Conservation (phyloP, 78 protist genomes). For the slime mould (Dictyostelium discoideum) region DNA sequence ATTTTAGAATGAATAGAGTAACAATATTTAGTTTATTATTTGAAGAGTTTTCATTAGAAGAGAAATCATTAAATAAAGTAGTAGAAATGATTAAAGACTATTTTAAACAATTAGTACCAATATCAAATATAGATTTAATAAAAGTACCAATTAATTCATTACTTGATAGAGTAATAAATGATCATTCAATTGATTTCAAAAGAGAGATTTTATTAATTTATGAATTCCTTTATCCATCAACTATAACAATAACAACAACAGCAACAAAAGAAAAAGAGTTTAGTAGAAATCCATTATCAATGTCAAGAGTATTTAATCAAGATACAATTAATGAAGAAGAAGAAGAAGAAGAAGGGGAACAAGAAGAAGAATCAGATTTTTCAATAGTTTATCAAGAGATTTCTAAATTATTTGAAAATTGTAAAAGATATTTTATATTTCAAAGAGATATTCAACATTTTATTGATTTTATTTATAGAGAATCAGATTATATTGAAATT, state of each 20-base stretch:
- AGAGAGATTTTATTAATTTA: background rate
- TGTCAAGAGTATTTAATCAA: background rate
- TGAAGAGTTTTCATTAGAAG: slow-evolving; percentile 7
- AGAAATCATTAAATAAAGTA: background rate
- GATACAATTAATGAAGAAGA: too few species aligned
- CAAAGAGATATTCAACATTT: slow-evolving; percentile 7
- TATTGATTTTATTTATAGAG: background rate
- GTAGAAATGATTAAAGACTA: background rate
- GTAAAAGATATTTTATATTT: background rate
- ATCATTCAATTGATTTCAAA: slow-evolving; percentile 26
- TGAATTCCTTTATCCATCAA: background rate
- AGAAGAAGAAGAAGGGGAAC: too few species aligned
- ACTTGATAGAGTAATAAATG: background rate
- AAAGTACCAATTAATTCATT: background rate
- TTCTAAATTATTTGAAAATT: background rate
- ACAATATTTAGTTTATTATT: background rate
- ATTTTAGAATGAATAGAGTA: slow-evolving; percentile 7
- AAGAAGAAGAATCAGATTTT: background rate
- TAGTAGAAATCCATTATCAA: background rate
- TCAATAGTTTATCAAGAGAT: background rate
- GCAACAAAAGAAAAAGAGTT: background rate
- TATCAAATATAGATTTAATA: background rate
- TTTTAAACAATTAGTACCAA: slow-evolving; percentile 1
- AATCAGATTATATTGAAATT: background rate
- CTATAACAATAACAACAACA: too few species aligned